Conservation (phyloP, 2,329 filamentous ascomycete species). For the Penicillium olsonii region DNA sequence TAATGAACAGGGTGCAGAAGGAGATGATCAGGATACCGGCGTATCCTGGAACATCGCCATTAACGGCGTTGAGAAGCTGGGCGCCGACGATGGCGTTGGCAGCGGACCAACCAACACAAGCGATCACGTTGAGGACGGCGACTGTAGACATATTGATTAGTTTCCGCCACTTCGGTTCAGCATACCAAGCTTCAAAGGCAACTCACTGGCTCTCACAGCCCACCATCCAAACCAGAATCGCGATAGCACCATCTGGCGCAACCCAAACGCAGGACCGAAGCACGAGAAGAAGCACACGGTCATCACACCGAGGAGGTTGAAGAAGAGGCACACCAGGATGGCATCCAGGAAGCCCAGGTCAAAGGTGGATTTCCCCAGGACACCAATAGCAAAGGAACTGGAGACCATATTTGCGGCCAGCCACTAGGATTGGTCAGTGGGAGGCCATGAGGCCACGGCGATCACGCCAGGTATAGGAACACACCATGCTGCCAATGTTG, state of each 20-base stretch:
- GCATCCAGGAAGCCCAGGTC: slow-evolving; percentile 71
- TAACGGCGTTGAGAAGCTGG: slow-evolving; percentile 74
- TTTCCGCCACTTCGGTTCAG: not conserved
- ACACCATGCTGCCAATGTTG: slow-evolving; percentile 72
- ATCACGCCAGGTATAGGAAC: slow-evolving; percentile 28
- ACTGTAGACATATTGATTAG: slow-evolving; percentile 44
- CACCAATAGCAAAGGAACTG: slow-evolving; percentile 73
- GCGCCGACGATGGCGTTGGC: slow-evolving; percentile 80
- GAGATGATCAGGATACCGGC: slow-evolving; percentile 76
- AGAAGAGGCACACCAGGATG: slow-evolving; percentile 70
- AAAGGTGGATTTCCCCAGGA: slow-evolving; percentile 69
- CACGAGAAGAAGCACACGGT: slow-evolving; percentile 77
- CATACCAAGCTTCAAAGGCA: not conserved
- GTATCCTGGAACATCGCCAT: slow-evolving; percentile 66
- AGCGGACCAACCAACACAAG: slow-evolving; percentile 73
- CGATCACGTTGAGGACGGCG: slow-evolving; percentile 69
- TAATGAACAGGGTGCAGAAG: slow-evolving; percentile 66
- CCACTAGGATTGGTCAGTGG: slow-evolving; percentile 57
- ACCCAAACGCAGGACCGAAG: slow-evolving; percentile 72
- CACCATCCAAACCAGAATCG: slow-evolving; percentile 76
- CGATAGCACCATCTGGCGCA: slow-evolving; percentile 79
- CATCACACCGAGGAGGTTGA: slow-evolving; percentile 72
- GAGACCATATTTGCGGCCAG: slow-evolving; percentile 77
- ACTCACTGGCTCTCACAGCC: slow-evolving; percentile 65
- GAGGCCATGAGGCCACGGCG: slow-evolving; percentile 10